phyloP scores from a whole-genome alignment of 1,284 basidiomycete species.

The Pterulicium gracile region DNA sequence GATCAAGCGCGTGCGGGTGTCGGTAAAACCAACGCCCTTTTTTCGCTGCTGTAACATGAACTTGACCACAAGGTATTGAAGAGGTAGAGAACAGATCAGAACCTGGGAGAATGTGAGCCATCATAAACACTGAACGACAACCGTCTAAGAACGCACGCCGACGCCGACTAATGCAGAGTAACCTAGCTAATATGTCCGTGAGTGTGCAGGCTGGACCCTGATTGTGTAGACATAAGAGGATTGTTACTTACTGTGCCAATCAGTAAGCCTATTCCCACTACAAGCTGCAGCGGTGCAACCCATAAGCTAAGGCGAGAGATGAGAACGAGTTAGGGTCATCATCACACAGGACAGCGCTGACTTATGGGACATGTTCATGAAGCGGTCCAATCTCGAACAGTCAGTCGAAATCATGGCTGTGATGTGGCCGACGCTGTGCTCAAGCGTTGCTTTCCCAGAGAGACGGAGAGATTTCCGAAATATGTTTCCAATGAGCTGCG shows the following conservation, averaged over 20 bases:
- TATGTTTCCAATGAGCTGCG: conserved; percentile 54
- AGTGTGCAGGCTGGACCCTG: not conserved
- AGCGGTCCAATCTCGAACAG: conserved; percentile 38
- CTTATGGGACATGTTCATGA: conserved; percentile 39
- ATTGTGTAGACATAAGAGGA: not conserved
- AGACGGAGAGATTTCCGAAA: conserved; percentile 66
- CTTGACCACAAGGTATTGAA: conserved; percentile 52
- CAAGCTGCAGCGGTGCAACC: conserved; percentile 47
- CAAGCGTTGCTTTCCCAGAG: conserved; percentile 48
- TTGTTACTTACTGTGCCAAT: conserved; percentile 43
- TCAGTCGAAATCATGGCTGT: conserved; percentile 66
- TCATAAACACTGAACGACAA: not conserved
- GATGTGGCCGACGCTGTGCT: conserved; percentile 55
- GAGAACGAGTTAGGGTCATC: conserved; percentile 4
- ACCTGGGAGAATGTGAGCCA: conserved; percentile 21
- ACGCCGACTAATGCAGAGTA: conserved; percentile 64
- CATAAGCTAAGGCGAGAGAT: conserved; percentile 32
- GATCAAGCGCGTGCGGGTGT: conserved; percentile 47
- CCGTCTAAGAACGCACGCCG: conserved; percentile 29
- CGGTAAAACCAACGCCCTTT: conserved; percentile 64
- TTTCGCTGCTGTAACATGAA: conserved; percentile 54
- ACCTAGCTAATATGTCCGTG: conserved; percentile 34
- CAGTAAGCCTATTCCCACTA: conserved; percentile 54
- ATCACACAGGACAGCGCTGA: conserved; percentile 20
- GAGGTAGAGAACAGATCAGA: conserved; percentile 46